Base-by-base conservation (phyloP, 495 filamentous ascomycete genomes). In the Penicillium flavigenum region DNA sequence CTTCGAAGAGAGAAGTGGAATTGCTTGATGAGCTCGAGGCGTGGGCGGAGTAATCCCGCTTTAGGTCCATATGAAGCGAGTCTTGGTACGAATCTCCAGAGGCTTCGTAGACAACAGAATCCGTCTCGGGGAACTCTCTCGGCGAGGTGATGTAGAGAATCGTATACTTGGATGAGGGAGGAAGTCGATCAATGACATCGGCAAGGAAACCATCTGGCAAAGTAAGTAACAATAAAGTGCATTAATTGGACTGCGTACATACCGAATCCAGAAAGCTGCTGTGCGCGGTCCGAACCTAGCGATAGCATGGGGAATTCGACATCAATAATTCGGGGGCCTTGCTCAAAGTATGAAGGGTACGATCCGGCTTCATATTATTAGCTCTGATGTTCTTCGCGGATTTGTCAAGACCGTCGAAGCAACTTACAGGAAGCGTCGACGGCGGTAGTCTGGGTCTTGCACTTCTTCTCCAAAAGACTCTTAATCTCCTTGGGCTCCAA, bases 1-100 rank as follows among this genome's bases (percentile, higher is more conserved):
- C 87, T 71, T 92, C 85, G 66, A 98, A 98, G 46, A 98, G 73
- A 32, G 89, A 86, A 20, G 76, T 72, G 27, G 61, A 50, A 7
- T 34, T 50, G 17, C 53, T 49, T 10, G 63, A 64, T 2, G 47
- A 34, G 41, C 38, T 46, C 12, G 63, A 57, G 22, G 36, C 2
- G n/a, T 72, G 60, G 1, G 68, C 72, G 50, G 70, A 70, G 66
- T 68, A 65, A 65, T 87, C 83, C 45, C 80, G 82, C 71, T 84
- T 87, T 48, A 88, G 68, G 5, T 86, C 84, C 70, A 78, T 78
- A 61, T 83, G 84, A 22, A 81, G 22, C 1, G 74, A 59, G 10
- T 77, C 73, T 27, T 79, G 72, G 63, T 80, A 83, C 8, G 72
- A 64, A 44, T 76, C 68, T 51, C 80, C 58, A n/a, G 68, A 73